phyloP scores from a whole-genome alignment of 768 basidiomycete species.

The Chalciporus chontae region DNA sequence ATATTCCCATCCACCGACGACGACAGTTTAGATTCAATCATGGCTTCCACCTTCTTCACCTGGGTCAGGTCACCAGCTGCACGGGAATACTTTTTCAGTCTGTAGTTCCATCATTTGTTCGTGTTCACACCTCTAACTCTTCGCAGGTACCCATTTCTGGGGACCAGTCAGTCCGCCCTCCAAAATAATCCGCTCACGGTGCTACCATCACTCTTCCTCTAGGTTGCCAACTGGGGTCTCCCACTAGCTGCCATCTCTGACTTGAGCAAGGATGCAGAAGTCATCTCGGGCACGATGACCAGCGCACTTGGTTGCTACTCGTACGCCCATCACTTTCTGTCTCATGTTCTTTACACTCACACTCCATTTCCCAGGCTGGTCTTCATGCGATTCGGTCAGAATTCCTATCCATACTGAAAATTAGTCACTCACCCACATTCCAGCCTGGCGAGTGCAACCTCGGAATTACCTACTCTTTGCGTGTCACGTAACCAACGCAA shows the following conservation, averaged over 20 bases:
- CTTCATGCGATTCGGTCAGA: constrained; percentile 90
- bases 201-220: constrained; percentile 6
- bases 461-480: constrained; percentile 95
- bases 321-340: constrained; percentile 50
- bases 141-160: constrained; percentile 93
- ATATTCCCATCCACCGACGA: background rate
- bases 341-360: constrained; percentile 10
- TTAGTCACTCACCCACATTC: constrained; percentile 5
- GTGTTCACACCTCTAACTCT: constrained; percentile 15
- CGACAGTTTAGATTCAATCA: constrained; percentile 26
- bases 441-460: constrained; percentile 94
- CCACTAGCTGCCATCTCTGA: constrained; percentile 92
- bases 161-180: constrained; percentile 69
- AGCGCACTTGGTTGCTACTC: constrained; percentile 87
- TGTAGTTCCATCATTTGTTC: constrained; percentile 28
- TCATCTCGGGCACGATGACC: constrained; percentile 97
- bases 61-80: constrained; percentile 93
- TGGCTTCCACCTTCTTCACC: constrained; percentile 82
- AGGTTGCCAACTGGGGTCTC: constrained; percentile 99
- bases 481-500: constrained; percentile 88
- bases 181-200: constrained; percentile 1
- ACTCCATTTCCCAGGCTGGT: constrained; percentile 46
- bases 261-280: constrained; percentile 89
- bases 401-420: background rate
- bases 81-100: constrained; percentile 93